A percentile compares a stretch with the other conserved stretches of the same genome.
These are phyloP conservation scores for Monocercomonoides exilis DNA, from an alignment of 78 protist species.

Conservation along the genomic window DNA sequence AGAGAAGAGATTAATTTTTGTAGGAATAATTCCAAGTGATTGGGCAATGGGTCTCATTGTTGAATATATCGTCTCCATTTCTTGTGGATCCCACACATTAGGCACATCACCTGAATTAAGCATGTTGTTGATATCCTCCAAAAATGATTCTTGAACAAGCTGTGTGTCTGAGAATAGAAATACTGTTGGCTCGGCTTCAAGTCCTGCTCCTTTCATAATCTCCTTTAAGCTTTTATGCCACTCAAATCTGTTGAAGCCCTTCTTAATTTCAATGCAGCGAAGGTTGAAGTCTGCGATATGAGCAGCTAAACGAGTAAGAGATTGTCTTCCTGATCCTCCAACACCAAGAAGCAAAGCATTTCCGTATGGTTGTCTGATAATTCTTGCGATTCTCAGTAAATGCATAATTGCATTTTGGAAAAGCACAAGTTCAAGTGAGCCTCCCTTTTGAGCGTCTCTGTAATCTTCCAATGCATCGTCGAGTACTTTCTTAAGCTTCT, in stretches of 20 bases:
- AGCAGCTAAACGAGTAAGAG: slow-evolving; percentile 73
- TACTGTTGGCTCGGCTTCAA: slow-evolving; percentile 46
- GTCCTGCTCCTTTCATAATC: slow-evolving; percentile 36
- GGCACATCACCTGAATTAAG: slow-evolving; percentile 82
- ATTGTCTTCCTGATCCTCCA: slow-evolving; percentile 81
- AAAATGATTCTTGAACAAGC: slow-evolving; percentile 56
- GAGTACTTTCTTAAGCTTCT: slow-evolving; percentile 9
- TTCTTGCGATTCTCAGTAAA: slow-evolving; percentile 60
- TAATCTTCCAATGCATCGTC: slow-evolving; percentile 57
- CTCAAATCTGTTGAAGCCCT: slow-evolving; percentile 48
- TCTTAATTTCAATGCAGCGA: slow-evolving; percentile 46
- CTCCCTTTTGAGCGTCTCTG: slow-evolving; percentile 30
- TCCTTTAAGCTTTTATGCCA: slow-evolving; percentile 62
- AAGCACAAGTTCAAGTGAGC: slow-evolving; percentile 66
- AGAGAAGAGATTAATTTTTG: slow-evolving; percentile 36
- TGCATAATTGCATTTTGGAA: slow-evolving; percentile 70
- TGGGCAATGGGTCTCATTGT: slow-evolving; percentile 38
- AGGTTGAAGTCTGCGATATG: slow-evolving; percentile 49
- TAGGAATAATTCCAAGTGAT: slow-evolving; percentile 31
- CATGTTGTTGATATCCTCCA: slow-evolving; percentile 77
- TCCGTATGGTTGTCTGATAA: slow-evolving; percentile 69
- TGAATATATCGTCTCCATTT: slow-evolving; percentile 44
- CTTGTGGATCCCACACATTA: slow-evolving; percentile 49
- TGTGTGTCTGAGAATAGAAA: slow-evolving; percentile 81
- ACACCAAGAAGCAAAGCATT: slow-evolving; percentile 85